Evolutionary conservation across 306 rosid species (phyloP).

Genomic region (Sindora glabra): DNA sequence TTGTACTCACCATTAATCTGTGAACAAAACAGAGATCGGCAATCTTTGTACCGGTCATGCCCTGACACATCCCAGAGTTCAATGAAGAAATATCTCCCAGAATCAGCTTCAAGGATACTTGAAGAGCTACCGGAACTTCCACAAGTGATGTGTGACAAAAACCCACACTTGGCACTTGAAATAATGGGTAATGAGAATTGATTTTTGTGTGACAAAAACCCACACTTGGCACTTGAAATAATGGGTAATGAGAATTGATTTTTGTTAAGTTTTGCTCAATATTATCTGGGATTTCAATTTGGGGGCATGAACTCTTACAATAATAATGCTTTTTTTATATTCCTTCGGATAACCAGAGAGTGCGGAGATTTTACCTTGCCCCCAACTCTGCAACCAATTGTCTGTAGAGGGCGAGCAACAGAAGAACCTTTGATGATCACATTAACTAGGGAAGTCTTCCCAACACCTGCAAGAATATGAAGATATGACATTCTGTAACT

Average conservation of each 20-base stretch:
- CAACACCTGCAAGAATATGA: constrained; percentile 62
- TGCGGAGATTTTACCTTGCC: constrained; percentile 49
- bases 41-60: constrained; percentile 92
- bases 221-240: no score
- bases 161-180: constrained; percentile 11
- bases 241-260: no score
- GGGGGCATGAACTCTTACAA: constrained; percentile 10
- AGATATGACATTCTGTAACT: constrained; percentile 8
- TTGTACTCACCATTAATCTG: constrained; percentile 76
- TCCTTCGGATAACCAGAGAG: neutral
- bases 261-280: no score
- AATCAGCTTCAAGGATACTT: constrained; percentile 69
- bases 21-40: constrained; percentile 83
- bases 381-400: constrained; percentile 88
- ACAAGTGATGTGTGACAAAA: constrained; percentile 48
- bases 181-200: no score
- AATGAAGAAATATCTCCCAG: constrained; percentile 86
- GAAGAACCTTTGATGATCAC: constrained; percentile 79
- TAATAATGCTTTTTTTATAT: neutral
- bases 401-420: constrained; percentile 63
- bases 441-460: constrained; percentile 87
- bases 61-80: constrained; percentile 99
- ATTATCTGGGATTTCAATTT: no score
- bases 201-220: no score
- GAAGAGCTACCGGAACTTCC: constrained; percentile 89